Percentiles rank a stretch among this genome's conserved stretches.
These are phyloP conservation scores for Lipomyces kockii DNA, from an alignment of 805 yeast species.

Conservation along the genomic window DNA sequence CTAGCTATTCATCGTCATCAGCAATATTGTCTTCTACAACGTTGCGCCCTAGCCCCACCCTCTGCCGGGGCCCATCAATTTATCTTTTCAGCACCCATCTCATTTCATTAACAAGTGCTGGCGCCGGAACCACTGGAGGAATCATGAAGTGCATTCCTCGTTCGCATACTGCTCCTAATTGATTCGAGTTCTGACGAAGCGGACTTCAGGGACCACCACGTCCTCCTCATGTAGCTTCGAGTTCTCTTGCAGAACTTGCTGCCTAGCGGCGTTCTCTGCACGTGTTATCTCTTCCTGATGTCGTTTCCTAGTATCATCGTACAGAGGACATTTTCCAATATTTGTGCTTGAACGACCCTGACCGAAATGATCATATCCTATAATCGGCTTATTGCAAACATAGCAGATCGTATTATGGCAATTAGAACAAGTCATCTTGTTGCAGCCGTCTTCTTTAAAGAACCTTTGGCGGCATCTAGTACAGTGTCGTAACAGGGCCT, in stretches of 20 bases:
- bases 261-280: neutral
- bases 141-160: neutral
- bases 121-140: neutral
- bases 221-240: neutral
- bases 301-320: conserved; percentile 4
- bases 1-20: no score
- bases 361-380: conserved; percentile 3
- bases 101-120: neutral
- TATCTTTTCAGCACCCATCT: neutral
- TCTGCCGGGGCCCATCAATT: neutral
- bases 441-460: conserved; percentile 18
- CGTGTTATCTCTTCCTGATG: neutral
- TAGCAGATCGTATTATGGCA: conserved; percentile 9
- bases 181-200: neutral
- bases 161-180: neutral
- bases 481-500: conserved; percentile 12
- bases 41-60: no score
- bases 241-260: neutral
- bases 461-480: conserved; percentile 4
- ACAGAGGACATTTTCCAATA: neutral
- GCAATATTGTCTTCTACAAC: no score
- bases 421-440: conserved; percentile 14
- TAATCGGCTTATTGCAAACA: conserved; percentile 6
- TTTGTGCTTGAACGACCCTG: no score
- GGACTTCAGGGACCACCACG: neutral